Evolutionary conservation across 176 grass and related monocot genomes (phyloP).

Genomic region (Bothriochloa decipiens): DNA sequence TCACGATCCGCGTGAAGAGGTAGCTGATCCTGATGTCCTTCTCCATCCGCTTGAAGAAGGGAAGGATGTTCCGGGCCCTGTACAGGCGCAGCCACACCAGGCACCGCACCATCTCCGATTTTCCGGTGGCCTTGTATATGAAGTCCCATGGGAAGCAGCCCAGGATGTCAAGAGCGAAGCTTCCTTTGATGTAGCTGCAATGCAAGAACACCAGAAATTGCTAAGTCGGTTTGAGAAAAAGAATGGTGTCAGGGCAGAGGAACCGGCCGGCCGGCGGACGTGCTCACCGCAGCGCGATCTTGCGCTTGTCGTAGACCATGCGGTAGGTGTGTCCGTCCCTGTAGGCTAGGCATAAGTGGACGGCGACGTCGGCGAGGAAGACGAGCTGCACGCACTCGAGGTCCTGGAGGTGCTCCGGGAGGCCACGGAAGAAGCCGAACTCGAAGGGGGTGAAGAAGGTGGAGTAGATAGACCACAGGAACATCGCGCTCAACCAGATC

Average conservation of each 20-base stretch:
- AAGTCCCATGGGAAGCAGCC: slow-evolving; percentile 90
- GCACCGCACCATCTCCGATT: slow-evolving; percentile 62
- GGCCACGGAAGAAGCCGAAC: slow-evolving; percentile 79
- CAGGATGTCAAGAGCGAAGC: slow-evolving; percentile 73
- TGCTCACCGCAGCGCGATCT: slow-evolving; percentile 65
- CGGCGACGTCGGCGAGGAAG: slow-evolving; percentile 76
- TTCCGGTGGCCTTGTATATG: slow-evolving; percentile 72
- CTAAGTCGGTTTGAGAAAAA: background rate
- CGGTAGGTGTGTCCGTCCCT: slow-evolving; percentile 70
- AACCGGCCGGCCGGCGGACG: too few relatives aligned
- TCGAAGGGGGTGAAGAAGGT: slow-evolving; percentile 89
- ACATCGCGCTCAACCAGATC: slow-evolving; percentile 66
- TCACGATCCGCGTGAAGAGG: slow-evolving; percentile 82
- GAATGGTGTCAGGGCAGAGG: too few relatives aligned
- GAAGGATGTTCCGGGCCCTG: slow-evolving; percentile 64
- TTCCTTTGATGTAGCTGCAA: slow-evolving; percentile 74
- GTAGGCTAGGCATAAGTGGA: slow-evolving; percentile 77
- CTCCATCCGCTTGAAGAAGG: slow-evolving; percentile 88
- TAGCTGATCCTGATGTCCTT: slow-evolving; percentile 96
- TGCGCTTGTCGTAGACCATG: slow-evolving; percentile 63
- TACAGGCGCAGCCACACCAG: slow-evolving; percentile 75
- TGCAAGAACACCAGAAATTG: background rate
- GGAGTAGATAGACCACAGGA: slow-evolving; percentile 87
- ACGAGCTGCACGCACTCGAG: slow-evolving; percentile 81
- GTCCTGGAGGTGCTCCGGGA: slow-evolving; percentile 61